Evolutionary conservation across 495 filamentous ascomycete genomes (phyloP).

Genomic region (Xylaria longipes): DNA sequence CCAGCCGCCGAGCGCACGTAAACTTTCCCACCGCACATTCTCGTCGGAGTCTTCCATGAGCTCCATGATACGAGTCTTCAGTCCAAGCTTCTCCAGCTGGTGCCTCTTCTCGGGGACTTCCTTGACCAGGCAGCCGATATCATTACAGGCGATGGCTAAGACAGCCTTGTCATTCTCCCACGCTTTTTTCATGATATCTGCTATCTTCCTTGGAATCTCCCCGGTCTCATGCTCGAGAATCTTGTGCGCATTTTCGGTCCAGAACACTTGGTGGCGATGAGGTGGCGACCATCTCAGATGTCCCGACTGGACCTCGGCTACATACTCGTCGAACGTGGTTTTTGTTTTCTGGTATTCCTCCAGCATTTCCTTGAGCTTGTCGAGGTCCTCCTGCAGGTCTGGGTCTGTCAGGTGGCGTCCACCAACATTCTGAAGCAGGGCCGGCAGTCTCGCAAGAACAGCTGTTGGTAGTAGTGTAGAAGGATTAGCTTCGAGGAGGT

Average conservation of each 20-base stretch:
- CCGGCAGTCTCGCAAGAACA: conserved; percentile 80
- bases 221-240: conserved; percentile 87
- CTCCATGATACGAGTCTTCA: conserved; percentile 94
- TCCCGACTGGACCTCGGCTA: conserved; percentile 84
- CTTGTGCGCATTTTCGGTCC: conserved; percentile 91
- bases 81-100: conserved; percentile 85
- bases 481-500: conserved; percentile 80
- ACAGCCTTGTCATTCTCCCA: conserved; percentile 97
- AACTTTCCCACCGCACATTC: conserved; percentile 90
- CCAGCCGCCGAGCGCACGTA: conserved; percentile 93
- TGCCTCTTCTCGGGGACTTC: conserved; percentile 85
- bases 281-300: conserved; percentile 96
- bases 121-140: conserved; percentile 86
- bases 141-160: conserved; percentile 94
- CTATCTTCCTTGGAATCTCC: conserved; percentile 79
- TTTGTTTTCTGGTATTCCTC: conserved; percentile 95
- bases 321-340: conserved; percentile 96
- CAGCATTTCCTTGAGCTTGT: conserved; percentile 74
- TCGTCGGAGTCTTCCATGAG: conserved; percentile 92
- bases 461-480: conserved; percentile 80
- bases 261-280: conserved; percentile 88
- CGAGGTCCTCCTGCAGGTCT: conserved; percentile 87
- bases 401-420: conserved; percentile 86
- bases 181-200: conserved; percentile 81
- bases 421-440: conserved; percentile 78